Conservation (phyloP, 1,284 basidiomycete genomes). For the Moesziomyces antarcticus region DNA sequence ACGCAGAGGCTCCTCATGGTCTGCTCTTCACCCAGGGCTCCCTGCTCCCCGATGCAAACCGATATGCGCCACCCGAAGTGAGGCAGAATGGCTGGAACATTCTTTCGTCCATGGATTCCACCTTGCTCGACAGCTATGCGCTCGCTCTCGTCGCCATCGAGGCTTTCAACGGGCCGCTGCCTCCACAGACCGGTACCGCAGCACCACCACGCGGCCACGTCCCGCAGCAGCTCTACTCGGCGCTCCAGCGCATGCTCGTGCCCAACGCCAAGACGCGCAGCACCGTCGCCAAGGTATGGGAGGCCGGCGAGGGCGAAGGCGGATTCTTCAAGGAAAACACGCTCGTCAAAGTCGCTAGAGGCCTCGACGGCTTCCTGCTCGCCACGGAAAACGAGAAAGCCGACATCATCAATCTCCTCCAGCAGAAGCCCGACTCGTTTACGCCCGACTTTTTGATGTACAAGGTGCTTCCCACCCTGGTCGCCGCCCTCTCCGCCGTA, state of each 20-base stretch:
- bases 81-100: slow-evolving; percentile 80
- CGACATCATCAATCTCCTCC: slow-evolving; percentile 69
- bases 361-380: slow-evolving; percentile 87
- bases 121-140: slow-evolving; percentile 56
- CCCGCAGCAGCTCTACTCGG: slow-evolving; percentile 79
- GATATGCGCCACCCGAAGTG: slow-evolving; percentile 82
- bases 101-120: slow-evolving; percentile 36
- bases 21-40: slow-evolving; percentile 52
- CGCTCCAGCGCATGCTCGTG: slow-evolving; percentile 87
- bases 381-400: slow-evolving; percentile 83
- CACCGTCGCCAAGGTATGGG: slow-evolving; percentile 70
- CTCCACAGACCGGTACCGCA: slow-evolving; percentile 76
- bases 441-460: slow-evolving; percentile 87
- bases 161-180: slow-evolving; percentile 57
- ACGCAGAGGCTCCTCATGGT: slow-evolving; percentile 66
- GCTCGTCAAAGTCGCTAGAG: slow-evolving; percentile 84
- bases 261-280: slow-evolving; percentile 85
- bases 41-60: slow-evolving; percentile 60
- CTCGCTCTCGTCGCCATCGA: slow-evolving; percentile 59
- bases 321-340: slow-evolving; percentile 89
- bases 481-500: slow-evolving; percentile 75
- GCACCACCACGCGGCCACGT: slow-evolving; percentile 81
- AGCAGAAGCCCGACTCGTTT: slow-evolving; percentile 69
- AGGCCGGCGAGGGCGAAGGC: slow-evolving; percentile 63
- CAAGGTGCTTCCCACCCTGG: slow-evolving; percentile 85